Conservation (phyloP, 2,329 filamentous ascomycete species). For the Fusarium ambrosium region DNA sequence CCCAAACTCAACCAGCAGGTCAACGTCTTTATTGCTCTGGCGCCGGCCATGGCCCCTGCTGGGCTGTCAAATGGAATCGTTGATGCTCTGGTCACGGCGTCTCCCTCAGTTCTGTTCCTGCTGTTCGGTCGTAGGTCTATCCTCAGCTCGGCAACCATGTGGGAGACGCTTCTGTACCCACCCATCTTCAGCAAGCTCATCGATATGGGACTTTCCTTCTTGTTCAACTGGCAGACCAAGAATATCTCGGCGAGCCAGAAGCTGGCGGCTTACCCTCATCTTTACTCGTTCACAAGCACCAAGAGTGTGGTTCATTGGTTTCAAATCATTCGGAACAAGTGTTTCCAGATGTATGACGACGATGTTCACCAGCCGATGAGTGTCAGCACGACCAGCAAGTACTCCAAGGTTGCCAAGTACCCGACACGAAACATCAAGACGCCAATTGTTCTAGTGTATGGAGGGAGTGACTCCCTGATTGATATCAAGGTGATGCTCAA, state of each 20-base stretch:
- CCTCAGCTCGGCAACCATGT: constrained; percentile 93
- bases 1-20: constrained; percentile 92
- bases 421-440: constrained; percentile 98
- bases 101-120: constrained; percentile 90
- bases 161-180: constrained; percentile 95
- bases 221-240: constrained; percentile 89
- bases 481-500: constrained; percentile 94
- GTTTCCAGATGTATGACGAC: constrained; percentile 99
- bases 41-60: constrained; percentile 95
- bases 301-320: constrained; percentile 99
- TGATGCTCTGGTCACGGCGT: constrained; percentile 92
- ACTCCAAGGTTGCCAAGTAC: constrained; percentile 96
- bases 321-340: constrained; percentile 96
- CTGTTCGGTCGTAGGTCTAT: constrained; percentile 94
- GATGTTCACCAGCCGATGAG: constrained; percentile 85
- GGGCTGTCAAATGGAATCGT: constrained; percentile 92
- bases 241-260: constrained; percentile 93
- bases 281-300: constrained; percentile 96
- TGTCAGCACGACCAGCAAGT: constrained; percentile 79
- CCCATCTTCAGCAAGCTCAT: constrained; percentile 92
- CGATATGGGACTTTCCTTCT: constrained; percentile 82
- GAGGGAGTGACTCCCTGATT: constrained; percentile 92
- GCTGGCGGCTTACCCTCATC: constrained; percentile 92
- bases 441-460: constrained; percentile 92
- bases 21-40: constrained; percentile 95